Conservation (phyloP, 306 rosid genomes). For the Quercus glauca region DNA sequence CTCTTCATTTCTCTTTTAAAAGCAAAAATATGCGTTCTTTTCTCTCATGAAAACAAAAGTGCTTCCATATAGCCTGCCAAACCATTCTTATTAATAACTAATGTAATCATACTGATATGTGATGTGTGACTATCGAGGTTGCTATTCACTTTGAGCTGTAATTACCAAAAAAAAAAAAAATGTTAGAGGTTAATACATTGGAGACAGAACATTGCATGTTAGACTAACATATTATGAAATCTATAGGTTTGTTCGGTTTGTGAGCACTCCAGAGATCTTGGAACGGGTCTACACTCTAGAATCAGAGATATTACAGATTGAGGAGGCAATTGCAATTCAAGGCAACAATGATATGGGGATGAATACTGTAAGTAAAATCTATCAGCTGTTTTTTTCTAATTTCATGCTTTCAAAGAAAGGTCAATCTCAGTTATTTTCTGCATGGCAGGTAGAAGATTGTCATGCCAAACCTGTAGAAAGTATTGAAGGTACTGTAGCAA, state of each 20-base stretch:
- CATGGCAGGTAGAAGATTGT: constrained; percentile 69
- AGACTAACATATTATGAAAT: constrained; percentile 20
- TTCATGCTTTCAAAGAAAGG: neutral
- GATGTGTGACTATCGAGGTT: constrained; percentile 1
- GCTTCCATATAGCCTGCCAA: constrained; percentile 11
- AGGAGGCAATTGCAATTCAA: constrained; percentile 90
- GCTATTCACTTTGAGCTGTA: neutral
- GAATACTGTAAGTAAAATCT: constrained; percentile 52
- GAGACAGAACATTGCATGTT: neutral
- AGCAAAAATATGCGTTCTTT: neutral
- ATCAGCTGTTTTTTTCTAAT: constrained; percentile 3
- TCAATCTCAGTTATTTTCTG: constrained; percentile 22
- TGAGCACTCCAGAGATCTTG: constrained; percentile 90
- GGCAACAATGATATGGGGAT: constrained; percentile 65
- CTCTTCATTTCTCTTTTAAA: constrained; percentile 5
- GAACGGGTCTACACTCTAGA: constrained; percentile 85
- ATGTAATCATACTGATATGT: neutral
- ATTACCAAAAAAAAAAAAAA: neutral
- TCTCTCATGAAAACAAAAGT: constrained; percentile 8
- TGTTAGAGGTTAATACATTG: neutral
- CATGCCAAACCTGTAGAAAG: constrained; percentile 61
- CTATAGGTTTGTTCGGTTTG: constrained; percentile 96
- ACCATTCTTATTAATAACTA: constrained; percentile 5
- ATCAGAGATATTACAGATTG: constrained; percentile 90
- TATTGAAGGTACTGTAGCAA: constrained; percentile 52